Evolutionary conservation across 2,329 filamentous ascomycete species (phyloP), one percentile per base, ranked within the genome.

Genomic region (Cladosporium halotolerans): DNA sequence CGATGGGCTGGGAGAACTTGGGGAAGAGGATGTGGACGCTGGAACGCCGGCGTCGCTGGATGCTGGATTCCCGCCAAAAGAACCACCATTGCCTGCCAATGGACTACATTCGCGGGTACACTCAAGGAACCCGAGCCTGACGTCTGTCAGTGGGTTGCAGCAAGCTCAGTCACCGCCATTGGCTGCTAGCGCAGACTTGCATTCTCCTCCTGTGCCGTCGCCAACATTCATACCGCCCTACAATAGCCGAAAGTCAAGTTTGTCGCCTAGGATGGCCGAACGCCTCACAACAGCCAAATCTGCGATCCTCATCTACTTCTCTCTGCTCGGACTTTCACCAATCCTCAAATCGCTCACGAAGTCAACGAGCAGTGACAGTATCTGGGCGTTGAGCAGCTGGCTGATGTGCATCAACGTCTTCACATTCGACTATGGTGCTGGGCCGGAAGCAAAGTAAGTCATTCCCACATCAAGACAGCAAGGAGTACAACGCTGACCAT

Each of bases 361-460:
- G 47, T 96, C 91, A 4, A 97, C 92, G 4, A 92, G 89, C 7
- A 87, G 83, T 53, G 93, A 99, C 76, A 93, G 87, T 41, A 99
- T 99, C 68, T 99, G 93, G 93, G 89, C 93, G 54, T 87, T 99
- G 76, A 93, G 89, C 47, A 91, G 89, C 65, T 93, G 90, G 84
- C 79, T 99, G 42, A 82, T 99, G 58, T 82, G 88, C 63, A 92
- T 96, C 72, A 99, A 99, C 70, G 89, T 97, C 57, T 95, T 96
- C 72, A 96, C 95, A 69, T 97, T 96, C 66, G 93, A 99, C 76
- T 99, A 99, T 70, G 88, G 89, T 11, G 86, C 88, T 39, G 80
- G 81, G 33, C 72, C 77, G 39, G 77, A 75, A 72, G 82, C 69
- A 39, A 79, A 78, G 69, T 51, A 16, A 14, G 47, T 11, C 11